Evolutionary conservation across 306 rosid species (phyloP), one percentile per base, ranked within the genome.

Genomic region (Mimosa bimucronata): DNA sequence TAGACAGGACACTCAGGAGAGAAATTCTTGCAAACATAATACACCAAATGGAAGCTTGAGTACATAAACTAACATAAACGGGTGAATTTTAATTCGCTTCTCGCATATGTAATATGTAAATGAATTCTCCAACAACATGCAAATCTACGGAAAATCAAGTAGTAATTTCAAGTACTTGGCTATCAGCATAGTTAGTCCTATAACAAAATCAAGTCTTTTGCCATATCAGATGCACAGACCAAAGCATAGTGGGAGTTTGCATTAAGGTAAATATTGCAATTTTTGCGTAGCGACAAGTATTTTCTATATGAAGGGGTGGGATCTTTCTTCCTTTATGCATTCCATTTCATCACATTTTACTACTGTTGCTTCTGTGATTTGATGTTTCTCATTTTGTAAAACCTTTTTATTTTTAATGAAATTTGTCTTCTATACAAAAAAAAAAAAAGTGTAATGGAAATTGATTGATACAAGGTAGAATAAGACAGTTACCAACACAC

Each of bases 361-460:
- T n/a, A n/a, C n/a, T n/a, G n/a, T n/a, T n/a, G n/a, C n/a, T n/a
- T n/a, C n/a, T n/a, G n/a, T n/a, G n/a, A n/a, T n/a, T n/a, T n/a
- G n/a, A n/a, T n/a, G n/a, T n/a, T n/a, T n/a, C n/a, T n/a, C n/a
- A n/a, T n/a, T n/a, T n/a, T n/a, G n/a, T n/a, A n/a, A n/a, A n/a
- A n/a, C n/a, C n/a, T n/a, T n/a, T n/a, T n/a, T n/a, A n/a, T n/a
- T n/a, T n/a, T n/a, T n/a, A n/a, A n/a, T n/a, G n/a, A n/a, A n/a
- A n/a, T n/a, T n/a, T n/a, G n/a, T n/a, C n/a, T n/a, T n/a, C n/a
- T n/a, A n/a, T n/a, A n/a, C n/a, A n/a, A n/a, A n/a, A n/a, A n/a
- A n/a, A n/a, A n/a, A n/a, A n/a, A n/a, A n/a, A n/a, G n/a, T 41
- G 73, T n/a, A 12, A 45, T 42, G 46, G 42, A 69, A 69, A 42